phyloP scores from a whole-genome alignment of 2,329 filamentous ascomycete genomes.

The Paracorniculantispora psalliotae region DNA sequence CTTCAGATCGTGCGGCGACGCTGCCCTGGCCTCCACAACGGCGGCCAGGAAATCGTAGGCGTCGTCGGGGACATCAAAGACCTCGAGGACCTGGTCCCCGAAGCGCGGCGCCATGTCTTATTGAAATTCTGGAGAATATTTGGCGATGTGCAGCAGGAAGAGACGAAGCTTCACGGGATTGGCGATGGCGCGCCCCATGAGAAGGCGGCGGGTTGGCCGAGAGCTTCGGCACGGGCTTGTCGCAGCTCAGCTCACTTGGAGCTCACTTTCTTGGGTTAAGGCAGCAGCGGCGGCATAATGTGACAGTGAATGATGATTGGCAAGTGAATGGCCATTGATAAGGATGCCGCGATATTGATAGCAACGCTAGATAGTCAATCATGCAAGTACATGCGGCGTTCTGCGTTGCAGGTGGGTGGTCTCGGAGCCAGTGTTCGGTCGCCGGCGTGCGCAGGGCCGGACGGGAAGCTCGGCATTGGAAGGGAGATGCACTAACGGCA shows the following conservation, averaged over 20 bases:
- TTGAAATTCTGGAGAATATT: not conserved
- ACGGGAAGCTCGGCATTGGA: not conserved
- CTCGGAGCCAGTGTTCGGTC: no score
- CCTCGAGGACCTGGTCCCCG: constrained; percentile 24
- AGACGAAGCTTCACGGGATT: not conserved
- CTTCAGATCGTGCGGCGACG: constrained; percentile 24
- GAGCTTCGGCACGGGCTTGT: no score
- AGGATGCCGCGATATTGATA: not conserved
- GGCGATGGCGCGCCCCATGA: not conserved
- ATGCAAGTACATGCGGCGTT: no score
- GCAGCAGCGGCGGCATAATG: not conserved
- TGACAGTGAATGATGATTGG: not conserved
- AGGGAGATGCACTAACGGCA: not conserved
- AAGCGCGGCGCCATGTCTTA: constrained; percentile 14
- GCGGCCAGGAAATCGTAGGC: constrained; percentile 27
- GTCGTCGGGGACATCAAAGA: constrained; percentile 30
- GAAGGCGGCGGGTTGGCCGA: not conserved
- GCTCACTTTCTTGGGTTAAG: constrained; percentile 4
- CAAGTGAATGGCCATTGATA: not conserved
- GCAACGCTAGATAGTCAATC: no score
- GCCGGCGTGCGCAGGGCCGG: not conserved
- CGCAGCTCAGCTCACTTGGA: not conserved
- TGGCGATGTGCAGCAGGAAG: no score
- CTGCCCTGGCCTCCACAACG: constrained; percentile 23
- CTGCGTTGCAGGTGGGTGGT: no score